Evolutionary conservation across 129 eudicot species (phyloP), one percentile per base, ranked within the genome.

Genomic region (Gnaphalium uliginosum): DNA sequence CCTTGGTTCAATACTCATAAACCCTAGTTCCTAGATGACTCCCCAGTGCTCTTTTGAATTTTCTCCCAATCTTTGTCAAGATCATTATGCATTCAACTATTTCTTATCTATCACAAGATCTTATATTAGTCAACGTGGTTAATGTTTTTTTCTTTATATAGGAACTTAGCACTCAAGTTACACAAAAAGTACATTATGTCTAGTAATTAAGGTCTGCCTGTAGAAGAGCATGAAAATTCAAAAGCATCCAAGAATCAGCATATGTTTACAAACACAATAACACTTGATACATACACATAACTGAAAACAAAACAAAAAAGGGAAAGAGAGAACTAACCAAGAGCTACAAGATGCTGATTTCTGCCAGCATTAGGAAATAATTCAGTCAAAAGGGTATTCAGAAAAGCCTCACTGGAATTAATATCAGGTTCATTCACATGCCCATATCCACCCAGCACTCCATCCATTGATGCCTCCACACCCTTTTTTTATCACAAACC

Each of bases 381-480:
- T 22, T 84, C 90, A 53, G 87, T 59, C 68, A 94, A 82, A 76
- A 94, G 81, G 9, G 90, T 39, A 48, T 87, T 76, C 24, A 94
- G 82, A 82, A 94, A 94, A 39, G 77, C 90, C 61, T 94, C 97
- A 56, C 98, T 94, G 33, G 72, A 74, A 75, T 81, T 81, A 46
- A 94, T 79, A 87, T 94, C 98, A 77, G 96, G 87, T 43, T 87
- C 88, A 78, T 86, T 94, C 64, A 94, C 97, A 82, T 84, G 87
- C 14, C 86, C 98, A 79, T 88, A 90, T 68, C 98, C 98, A 59
- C 98, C 98, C 74, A 94, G 71, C 24, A 94, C 97, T 26, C 98
- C 98, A 76, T 94, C 93, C 23, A 84, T 79, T 2, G 98, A 87
- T 37, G 98, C 97, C 83, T 90, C 97, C 78, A 94, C 98, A 21